Evolutionary conservation across 129 eudicot genomes (phyloP), one percentile per base, ranked within the genome.

Genomic region (Flaveria trinervia): DNA sequence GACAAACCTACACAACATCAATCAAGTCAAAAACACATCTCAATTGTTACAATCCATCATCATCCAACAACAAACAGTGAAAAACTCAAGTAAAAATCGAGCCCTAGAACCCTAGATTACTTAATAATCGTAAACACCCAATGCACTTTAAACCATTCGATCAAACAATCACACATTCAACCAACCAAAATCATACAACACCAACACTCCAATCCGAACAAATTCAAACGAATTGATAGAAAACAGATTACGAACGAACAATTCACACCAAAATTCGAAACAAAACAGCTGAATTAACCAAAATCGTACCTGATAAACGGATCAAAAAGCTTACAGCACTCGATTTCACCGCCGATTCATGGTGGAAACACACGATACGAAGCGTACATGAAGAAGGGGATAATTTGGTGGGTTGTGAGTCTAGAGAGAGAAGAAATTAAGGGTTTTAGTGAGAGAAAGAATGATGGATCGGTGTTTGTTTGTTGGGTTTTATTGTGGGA

Each of bases 361-460:
- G 65, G 44, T 22, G 46, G 77, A 77, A 70, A 5, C 57, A 70
- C 23, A 18, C 23, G 46, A 30, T 49, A 30, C 65, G 64, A 64
- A 65, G 64, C 72, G 62, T 36, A 36, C 41, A 36, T 36, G 7
- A 36, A 36, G 41, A 36, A 36, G 41, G 41, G 41, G 41, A 36
- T 36, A 36, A 55, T 55, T 79, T 33, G 75, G 71, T 71, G 77
- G 66, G 74, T 72, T 72, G 5, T 60, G 45, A 59, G 54, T 70
- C 18, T 69, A 77, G 43, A 60, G 83, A 80, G 60, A 54, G 60
- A 72, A 23, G 18, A 20, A 73, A 65, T 54, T 44, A 13, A 66
- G 74, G 83, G 69, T 33, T 79, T 80, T 80, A 56, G 80, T 55
- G 84, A 68, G 84, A 80, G 80, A 80, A 74, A 80, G 80, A 80